phyloP scores from a whole-genome alignment of 2,329 filamentous ascomycete species.

The Cladosporium oxysporum region DNA sequence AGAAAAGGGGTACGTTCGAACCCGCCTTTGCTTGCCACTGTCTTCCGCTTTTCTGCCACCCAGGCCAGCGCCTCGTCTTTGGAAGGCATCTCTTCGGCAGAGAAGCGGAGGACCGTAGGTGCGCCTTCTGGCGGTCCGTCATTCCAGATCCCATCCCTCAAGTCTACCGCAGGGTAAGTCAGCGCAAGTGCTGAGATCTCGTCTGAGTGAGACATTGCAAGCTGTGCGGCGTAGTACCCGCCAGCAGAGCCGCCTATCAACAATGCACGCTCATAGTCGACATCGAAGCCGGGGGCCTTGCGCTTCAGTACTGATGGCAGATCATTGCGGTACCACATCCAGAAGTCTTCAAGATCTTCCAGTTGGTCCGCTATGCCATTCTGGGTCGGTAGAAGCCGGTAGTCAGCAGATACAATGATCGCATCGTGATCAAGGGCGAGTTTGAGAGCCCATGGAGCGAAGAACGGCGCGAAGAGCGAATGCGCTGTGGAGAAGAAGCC shows the following conservation, averaged over 20 bases:
- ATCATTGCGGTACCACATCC: not conserved
- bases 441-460: conserved; percentile 14
- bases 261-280: not conserved
- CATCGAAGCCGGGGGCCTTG: not conserved
- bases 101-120: conserved; percentile 10
- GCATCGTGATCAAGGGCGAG: conserved; percentile 11
- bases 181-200: conserved; percentile 6
- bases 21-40: conserved; percentile 11
- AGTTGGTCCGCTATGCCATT: conserved; percentile 14
- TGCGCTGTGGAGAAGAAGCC: conserved; percentile 16
- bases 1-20: conserved; percentile 2
- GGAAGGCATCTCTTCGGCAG: not conserved
- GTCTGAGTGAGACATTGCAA: conserved; percentile 12
- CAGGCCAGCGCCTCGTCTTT: conserved; percentile 11
- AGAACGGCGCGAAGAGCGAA: conserved; percentile 15
- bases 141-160: not conserved
- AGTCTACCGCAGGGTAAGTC: conserved; percentile 9
- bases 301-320: not conserved
- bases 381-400: conserved; percentile 10
- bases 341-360: conserved; percentile 18
- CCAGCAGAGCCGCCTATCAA: conserved; percentile 11
- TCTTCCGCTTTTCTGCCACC: conserved; percentile 1
- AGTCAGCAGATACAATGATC: conserved; percentile 17
- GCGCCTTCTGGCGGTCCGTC: not conserved
- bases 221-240: conserved; percentile 3